Evolutionary conservation across 176 grass and related monocot species (phyloP).

Genomic region (Aegilops longissima): DNA sequence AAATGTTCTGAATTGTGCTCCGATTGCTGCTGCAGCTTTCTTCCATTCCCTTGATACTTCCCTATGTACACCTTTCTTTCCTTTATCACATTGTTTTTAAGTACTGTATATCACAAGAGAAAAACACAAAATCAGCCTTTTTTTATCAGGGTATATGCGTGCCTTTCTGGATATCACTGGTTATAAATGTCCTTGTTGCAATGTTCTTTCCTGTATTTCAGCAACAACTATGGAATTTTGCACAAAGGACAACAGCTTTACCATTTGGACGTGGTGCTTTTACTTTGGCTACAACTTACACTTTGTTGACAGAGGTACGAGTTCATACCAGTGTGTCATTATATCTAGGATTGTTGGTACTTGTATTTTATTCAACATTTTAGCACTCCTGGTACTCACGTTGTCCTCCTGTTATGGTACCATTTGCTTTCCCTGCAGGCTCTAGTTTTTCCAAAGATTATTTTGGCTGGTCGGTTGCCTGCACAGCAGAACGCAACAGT

Average conservation of each 20-base stretch:
- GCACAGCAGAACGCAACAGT: constrained; percentile 97
- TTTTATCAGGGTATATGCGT: constrained; percentile 9
- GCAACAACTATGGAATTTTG: constrained; percentile 98
- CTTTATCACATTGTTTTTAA: constrained; percentile 1
- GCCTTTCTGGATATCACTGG: not conserved
- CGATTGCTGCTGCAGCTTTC: not conserved
- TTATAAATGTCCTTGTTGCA: constrained; percentile 9
- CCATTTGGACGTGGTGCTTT: constrained; percentile 94
- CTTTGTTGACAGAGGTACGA: constrained; percentile 88
- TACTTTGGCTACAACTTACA: constrained; percentile 92
- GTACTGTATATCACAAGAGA: constrained; percentile 3
- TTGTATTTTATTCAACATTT: constrained; percentile 27
- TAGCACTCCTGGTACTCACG: not conserved
- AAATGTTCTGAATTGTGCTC: not conserved
- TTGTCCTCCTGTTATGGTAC: not conserved
- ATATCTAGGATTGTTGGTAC: constrained; percentile 33
- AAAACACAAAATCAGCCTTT: constrained; percentile 7
- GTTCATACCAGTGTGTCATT: constrained; percentile 17
- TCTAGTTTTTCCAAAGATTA: constrained; percentile 85
- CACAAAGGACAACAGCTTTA: constrained; percentile 94
- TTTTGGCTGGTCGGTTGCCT: constrained; percentile 90
- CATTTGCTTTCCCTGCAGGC: constrained; percentile 59
- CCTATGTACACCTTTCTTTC: constrained; percentile 11
- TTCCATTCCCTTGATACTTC: not conserved
- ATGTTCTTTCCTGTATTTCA: constrained; percentile 38